Base-by-base conservation (phyloP, 164 flowering plant genomes). In the Aristolochia contorta region DNA sequence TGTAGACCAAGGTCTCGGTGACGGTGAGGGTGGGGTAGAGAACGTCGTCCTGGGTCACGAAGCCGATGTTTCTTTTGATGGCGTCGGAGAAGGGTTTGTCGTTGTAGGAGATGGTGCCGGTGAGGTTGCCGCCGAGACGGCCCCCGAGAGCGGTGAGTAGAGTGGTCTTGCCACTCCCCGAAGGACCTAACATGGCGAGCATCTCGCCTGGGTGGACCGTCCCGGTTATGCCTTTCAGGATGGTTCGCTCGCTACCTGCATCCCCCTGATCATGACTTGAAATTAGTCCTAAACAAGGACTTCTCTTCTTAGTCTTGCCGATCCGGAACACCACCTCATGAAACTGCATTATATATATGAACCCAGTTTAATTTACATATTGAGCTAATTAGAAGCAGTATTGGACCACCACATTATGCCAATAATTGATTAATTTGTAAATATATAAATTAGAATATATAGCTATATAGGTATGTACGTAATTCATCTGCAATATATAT, bases 121-220 rank as follows among this genome's bases (percentile, higher is more conserved):
- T 14, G 0, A 82, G 78, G 6, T 48, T n/a, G 0, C 82, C 82
- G 5, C 72, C 69, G 0, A 82, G 82, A 0, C 87, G 72, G 13
- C 95, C 95, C 0, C 87, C 92, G 0, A 90, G 64, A 12, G 90
- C 95, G 0, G 90, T 82, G 0, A 90, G 64, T 1, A 85, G 77
- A 3, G 95, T 87, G 6, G 97, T 87, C 76, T 90, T 90, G 65
- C 97, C 97, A 22, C 92, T 79, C 47, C 97, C 97, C 0, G 97
- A 90, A 1, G 97, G 97, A 21, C 97, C 97, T 15, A 86, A 48
- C 85, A 86, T 79, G 41, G 94, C 96, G 16, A 89, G 66, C 75
- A 89, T 76, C 65, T 89, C 96, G 0, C 93, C 94, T 1, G 96
- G 96, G 0, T 20, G 43, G 15, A 86, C 88, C 3, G 68, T 33